Evolutionary conservation across 441 rosid species (phyloP).

Genomic region (Pelargonium fulgidum): DNA sequence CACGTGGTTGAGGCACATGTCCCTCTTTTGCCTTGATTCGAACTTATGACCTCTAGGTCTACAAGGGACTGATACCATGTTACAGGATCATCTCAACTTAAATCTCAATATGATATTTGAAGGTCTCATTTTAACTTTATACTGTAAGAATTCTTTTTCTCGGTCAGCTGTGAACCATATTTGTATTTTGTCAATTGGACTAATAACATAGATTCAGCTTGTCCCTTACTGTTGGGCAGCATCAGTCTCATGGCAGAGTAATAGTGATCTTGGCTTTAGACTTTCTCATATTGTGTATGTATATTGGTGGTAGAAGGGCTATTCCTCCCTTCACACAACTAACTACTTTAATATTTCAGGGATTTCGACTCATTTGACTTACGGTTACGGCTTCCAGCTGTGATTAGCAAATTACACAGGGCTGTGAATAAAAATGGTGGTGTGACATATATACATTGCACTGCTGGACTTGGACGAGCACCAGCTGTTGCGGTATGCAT

Average conservation of each 20-base stretch:
- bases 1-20: too few relatives aligned
- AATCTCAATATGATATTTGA: too few relatives aligned
- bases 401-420: slow-evolving; percentile 56
- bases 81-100: too few relatives aligned
- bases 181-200: too few relatives aligned
- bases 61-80: too few relatives aligned
- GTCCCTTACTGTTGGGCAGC: not conserved
- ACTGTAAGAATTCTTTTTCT: too few relatives aligned
- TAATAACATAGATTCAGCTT: not conserved
- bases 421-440: slow-evolving; percentile 77
- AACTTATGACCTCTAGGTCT: too few relatives aligned
- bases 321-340: slow-evolving; percentile 9
- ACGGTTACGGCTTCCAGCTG: slow-evolving; percentile 85
- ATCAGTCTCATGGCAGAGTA: not conserved
- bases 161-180: too few relatives aligned
- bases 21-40: too few relatives aligned
- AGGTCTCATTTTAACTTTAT: too few relatives aligned
- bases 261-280: not conserved
- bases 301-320: not conserved
- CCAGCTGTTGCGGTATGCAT: slow-evolving; percentile 79
- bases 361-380: slow-evolving; percentile 92
- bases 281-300: not conserved
- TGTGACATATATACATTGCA: slow-evolving; percentile 84
- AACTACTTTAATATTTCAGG: slow-evolving; percentile 41
- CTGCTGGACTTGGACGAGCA: slow-evolving; percentile 98